Evolutionary conservation across 1,139 yeast species (phyloP).

Genomic region (Protomyces arabidopsidicola): DNA sequence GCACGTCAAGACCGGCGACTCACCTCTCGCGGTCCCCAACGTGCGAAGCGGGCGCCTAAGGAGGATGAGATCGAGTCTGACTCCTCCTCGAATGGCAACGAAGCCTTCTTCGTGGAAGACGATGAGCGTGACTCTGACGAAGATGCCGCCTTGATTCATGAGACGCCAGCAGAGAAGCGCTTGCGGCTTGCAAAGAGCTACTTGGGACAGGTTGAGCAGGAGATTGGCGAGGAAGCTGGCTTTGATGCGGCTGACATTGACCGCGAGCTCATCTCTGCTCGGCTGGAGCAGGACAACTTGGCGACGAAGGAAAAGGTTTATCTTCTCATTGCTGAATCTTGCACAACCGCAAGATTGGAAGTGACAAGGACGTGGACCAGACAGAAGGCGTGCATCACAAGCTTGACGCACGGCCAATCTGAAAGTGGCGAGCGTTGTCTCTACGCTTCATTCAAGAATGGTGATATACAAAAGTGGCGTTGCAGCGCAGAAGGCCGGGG

Average conservation of each 20-base stretch:
- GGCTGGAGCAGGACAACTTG: constrained; percentile 75
- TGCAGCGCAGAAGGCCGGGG: constrained; percentile 45
- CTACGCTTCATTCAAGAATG: constrained; percentile 80
- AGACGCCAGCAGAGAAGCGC: constrained; percentile 88
- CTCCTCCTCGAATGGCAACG: constrained; percentile 24
- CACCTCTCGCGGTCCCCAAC: constrained; percentile 23
- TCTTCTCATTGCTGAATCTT: constrained; percentile 6
- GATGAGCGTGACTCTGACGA: constrained; percentile 39
- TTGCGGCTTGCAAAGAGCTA: constrained; percentile 91
- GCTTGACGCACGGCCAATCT: constrained; percentile 51
- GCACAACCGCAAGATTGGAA: neutral
- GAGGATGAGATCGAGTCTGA: constrained; percentile 9
- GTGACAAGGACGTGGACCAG: constrained; percentile 46
- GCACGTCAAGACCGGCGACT: constrained; percentile 15
- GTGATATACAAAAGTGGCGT: constrained; percentile 70
- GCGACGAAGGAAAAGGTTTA: constrained; percentile 29
- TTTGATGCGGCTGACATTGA: constrained; percentile 93
- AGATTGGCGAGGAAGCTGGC: constrained; percentile 53
- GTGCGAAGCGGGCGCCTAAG: constrained; percentile 19
- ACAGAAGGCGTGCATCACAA: constrained; percentile 34
- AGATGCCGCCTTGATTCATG: constrained; percentile 67
- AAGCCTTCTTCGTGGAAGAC: constrained; percentile 36
- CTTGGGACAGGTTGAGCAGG: constrained; percentile 66
- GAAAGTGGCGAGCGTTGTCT: constrained; percentile 41
- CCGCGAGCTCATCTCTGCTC: constrained; percentile 70